phyloP scores from a whole-genome alignment of 2,329 filamentous ascomycete genomes.

The Hypomyces perniciosus region DNA sequence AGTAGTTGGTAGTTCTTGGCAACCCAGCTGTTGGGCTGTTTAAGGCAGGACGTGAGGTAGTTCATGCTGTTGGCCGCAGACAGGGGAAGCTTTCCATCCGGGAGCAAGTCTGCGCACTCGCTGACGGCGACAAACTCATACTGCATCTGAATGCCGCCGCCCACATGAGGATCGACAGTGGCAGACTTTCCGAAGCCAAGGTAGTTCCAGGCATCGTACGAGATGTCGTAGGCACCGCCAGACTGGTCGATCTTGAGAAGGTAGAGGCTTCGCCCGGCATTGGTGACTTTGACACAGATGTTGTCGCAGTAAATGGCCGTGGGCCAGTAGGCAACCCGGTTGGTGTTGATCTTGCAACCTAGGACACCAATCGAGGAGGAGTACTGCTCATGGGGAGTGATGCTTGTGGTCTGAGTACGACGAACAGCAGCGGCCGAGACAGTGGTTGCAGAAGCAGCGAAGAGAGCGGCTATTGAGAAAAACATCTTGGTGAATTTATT shows the following conservation, averaged over 20 bases:
- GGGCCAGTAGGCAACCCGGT: conserved; percentile 59
- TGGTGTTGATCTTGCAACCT: conserved; percentile 55
- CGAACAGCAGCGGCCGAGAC: conserved; percentile 23
- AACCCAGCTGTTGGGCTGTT: conserved; percentile 43
- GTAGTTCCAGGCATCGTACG: conserved; percentile 56
- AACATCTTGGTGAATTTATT: conserved; percentile 10
- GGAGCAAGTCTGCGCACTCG: conserved; percentile 45
- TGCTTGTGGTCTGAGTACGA: conserved; percentile 25
- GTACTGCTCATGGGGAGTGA: conserved; percentile 52
- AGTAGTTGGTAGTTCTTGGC: conserved; percentile 46
- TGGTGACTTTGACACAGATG: conserved; percentile 50
- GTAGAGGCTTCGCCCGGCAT: conserved; percentile 44
- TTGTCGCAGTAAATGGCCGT: conserved; percentile 45
- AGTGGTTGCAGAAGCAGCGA: conserved; percentile 25
- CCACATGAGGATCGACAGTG: conserved; percentile 37
- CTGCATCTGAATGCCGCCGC: conserved; percentile 47
- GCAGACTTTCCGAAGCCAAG: conserved; percentile 47
- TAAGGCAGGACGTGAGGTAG: conserved; percentile 44
- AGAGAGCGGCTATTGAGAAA: conserved; percentile 22
- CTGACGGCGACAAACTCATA: conserved; percentile 43
- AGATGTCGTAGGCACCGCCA: conserved; percentile 51
- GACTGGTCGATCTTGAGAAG: conserved; percentile 55
- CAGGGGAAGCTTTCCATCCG: conserved; percentile 46
- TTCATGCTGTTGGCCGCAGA: conserved; percentile 53
- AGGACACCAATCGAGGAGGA: conserved; percentile 52